These are phyloP conservation scores for Canna indica DNA, from an alignment of 176 grass and related monocot species.

Conservation along the genomic window DNA sequence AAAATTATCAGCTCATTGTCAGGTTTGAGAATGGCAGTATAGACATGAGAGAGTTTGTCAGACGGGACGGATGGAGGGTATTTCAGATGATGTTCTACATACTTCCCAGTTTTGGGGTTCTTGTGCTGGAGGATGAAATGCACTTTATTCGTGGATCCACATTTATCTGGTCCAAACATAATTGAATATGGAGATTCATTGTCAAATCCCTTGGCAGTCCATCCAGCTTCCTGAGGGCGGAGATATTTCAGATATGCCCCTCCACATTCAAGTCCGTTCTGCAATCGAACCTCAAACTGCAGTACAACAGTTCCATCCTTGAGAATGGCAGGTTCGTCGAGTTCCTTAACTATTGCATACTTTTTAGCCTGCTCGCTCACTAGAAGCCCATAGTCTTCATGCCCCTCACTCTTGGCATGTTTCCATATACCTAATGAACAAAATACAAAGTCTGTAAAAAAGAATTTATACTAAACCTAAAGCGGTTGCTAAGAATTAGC, in stretches of 20 bases:
- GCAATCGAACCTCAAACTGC: constrained; percentile 83
- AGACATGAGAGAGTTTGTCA: constrained; percentile 90
- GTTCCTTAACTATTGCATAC: constrained; percentile 91
- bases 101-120: constrained; percentile 80
- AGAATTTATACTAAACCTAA: neutral
- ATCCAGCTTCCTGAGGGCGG: constrained; percentile 51
- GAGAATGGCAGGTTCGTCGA: constrained; percentile 50
- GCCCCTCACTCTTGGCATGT: constrained; percentile 77
- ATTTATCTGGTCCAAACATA: constrained; percentile 99
- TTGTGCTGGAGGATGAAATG: constrained; percentile 96
- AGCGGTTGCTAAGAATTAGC: neutral
- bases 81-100: constrained; percentile 92
- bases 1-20: constrained; percentile 81
- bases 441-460: neutral
- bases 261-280: constrained; percentile 96
- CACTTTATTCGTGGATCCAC: constrained; percentile 95
- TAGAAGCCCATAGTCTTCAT: constrained; percentile 87
- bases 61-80: constrained; percentile 76
- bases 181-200: constrained; percentile 86
- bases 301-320: constrained; percentile 70
- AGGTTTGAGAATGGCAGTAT: constrained; percentile 80
- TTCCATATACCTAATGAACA: constrained; percentile 74
- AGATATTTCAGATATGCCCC: constrained; percentile 95
- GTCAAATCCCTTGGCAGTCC: constrained; percentile 71
- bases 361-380: constrained; percentile 69